Conservation (phyloP, 1,139 yeast genomes). For the Suhomyces yuchorum region DNA sequence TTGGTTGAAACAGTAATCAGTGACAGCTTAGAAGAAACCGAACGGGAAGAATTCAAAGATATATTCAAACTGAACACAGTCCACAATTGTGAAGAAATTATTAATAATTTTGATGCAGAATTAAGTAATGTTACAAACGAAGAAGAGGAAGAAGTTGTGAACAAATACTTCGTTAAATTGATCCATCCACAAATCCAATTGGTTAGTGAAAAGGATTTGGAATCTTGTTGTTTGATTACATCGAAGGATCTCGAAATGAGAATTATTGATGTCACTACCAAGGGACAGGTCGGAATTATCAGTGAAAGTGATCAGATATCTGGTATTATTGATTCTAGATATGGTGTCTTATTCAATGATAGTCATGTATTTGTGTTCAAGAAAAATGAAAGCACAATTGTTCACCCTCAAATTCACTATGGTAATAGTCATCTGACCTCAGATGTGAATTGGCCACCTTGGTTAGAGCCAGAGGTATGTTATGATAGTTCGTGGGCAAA, state of each 20-base stretch:
- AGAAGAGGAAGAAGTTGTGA: slow-evolving; percentile 37
- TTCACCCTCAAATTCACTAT: slow-evolving; percentile 29
- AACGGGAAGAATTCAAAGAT: slow-evolving; percentile 19
- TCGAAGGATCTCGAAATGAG: slow-evolving; percentile 74
- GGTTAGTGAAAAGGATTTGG: slow-evolving; percentile 34
- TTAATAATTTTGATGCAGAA: slow-evolving; percentile 37
- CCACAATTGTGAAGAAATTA: slow-evolving; percentile 34
- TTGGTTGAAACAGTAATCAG: slow-evolving; percentile 50
- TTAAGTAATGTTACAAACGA: slow-evolving; percentile 27
- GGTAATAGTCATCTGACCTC: slow-evolving; percentile 25
- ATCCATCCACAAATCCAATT: slow-evolving; percentile 50
- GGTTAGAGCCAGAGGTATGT: slow-evolving; percentile 75
- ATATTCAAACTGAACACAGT: slow-evolving; percentile 16
- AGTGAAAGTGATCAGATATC: slow-evolving; percentile 41
- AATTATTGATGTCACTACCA: slow-evolving; percentile 56
- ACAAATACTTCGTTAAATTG: slow-evolving; percentile 42
- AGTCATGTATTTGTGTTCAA: slow-evolving; percentile 71
- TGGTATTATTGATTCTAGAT: slow-evolving; percentile 66
- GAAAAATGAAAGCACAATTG: slow-evolving; percentile 34
- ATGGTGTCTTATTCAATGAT: slow-evolving; percentile 66
- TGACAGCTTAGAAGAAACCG: slow-evolving; percentile 19
- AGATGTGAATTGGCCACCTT: slow-evolving; percentile 71
- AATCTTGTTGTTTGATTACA: slow-evolving; percentile 52
- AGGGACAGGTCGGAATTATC: slow-evolving; percentile 47
- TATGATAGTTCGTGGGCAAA: slow-evolving; percentile 63